These are phyloP conservation scores for Neurospora sp. DNA, from an alignment of 495 filamentous ascomycete species.

Conservation along the genomic window DNA sequence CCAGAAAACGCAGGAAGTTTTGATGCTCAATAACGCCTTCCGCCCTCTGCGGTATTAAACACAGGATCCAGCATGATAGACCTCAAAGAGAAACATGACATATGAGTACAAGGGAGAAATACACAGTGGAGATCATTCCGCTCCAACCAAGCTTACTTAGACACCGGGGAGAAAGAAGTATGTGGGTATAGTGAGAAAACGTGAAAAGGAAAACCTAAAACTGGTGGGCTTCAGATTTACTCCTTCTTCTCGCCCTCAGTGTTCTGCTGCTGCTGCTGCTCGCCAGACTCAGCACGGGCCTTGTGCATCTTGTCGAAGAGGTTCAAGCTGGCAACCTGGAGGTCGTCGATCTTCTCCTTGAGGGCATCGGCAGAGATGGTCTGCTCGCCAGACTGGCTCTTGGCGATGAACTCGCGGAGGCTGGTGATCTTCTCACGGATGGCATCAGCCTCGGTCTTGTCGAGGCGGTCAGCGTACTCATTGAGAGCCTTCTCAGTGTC, in stretches of 20 bases:
- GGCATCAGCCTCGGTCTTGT: constrained; percentile 88
- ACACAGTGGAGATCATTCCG: constrained; percentile 22
- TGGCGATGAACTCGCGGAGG: constrained; percentile 83
- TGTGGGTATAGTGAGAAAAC: constrained; percentile 13
- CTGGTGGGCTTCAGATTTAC: constrained; percentile 31
- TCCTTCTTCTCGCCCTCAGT: constrained; percentile 82
- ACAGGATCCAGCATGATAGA: constrained; percentile 17
- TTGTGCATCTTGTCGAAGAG: constrained; percentile 99
- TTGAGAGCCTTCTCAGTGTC: constrained; percentile 98
- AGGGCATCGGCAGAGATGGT: constrained; percentile 76
- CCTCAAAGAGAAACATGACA: constrained; percentile 16
- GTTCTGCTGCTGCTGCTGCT: constrained; percentile 34
- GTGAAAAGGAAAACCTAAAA: constrained; percentile 12
- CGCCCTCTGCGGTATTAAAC: constrained; percentile 31
- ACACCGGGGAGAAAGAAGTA: constrained; percentile 20
- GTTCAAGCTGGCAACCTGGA: constrained; percentile 89
- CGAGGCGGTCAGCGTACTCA: constrained; percentile 89
- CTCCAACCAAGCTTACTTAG: constrained; percentile 23
- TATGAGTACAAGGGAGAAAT: constrained; percentile 37
- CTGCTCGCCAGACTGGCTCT: constrained; percentile 90
- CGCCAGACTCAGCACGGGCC: constrained; percentile 58
- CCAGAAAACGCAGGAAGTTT: constrained; percentile 24
- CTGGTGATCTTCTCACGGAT: constrained; percentile 88
- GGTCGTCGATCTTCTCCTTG: constrained; percentile 96
- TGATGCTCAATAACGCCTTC: constrained; percentile 41